Base-by-base conservation (phyloP, 805 yeast genomes). In the Suhomyces prunicola region DNA sequence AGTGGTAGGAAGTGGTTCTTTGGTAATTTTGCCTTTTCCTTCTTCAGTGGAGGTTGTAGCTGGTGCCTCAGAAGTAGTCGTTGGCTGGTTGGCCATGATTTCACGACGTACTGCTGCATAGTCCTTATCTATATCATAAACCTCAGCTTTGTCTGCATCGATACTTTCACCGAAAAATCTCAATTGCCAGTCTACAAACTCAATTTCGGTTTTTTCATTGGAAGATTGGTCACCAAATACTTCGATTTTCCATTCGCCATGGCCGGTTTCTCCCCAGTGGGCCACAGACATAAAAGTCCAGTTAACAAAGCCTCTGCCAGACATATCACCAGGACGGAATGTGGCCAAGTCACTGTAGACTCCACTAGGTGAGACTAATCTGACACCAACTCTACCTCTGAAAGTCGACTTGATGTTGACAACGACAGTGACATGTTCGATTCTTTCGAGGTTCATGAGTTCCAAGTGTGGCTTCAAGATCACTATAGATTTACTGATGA, bases 211-310 rank as follows among this genome's bases (percentile, higher is more conserved):
- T 48, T 81, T 79, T 10, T 22, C 31, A 6, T 26, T 33, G 17
- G 15, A 24, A 6, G 46, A 6, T 4, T 23, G 15, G 12, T 54
- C 46, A 6, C 65, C 65, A 52, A 64, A 68, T 1, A 92, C 92
- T 57, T 78, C 82, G 17, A 94, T 61, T 36, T 70, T 83, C 99
- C 99, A 94, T 5, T 80, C 83, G 9, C 99, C 99, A 24, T 70
- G 69, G 2, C 92, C 93, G 2, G 65, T 47, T 60, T 87, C 92
- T 40, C 97, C 97, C 97, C 98, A 94, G 67, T 94, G 98, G 1
- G 96, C 97, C n/a, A 94, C 98, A 9, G 93, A 82, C 90, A 92
- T 90, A 65, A 94, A 94, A 1, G 89, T 88, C 99, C 99, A 94
- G 59, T 87, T 77, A 5, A 66, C 60, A 58, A 90, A 87, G 0